These are phyloP conservation scores for Aspergillus nomiae DNA, from an alignment of 2,329 filamentous ascomycete species.

Conservation along the genomic window DNA sequence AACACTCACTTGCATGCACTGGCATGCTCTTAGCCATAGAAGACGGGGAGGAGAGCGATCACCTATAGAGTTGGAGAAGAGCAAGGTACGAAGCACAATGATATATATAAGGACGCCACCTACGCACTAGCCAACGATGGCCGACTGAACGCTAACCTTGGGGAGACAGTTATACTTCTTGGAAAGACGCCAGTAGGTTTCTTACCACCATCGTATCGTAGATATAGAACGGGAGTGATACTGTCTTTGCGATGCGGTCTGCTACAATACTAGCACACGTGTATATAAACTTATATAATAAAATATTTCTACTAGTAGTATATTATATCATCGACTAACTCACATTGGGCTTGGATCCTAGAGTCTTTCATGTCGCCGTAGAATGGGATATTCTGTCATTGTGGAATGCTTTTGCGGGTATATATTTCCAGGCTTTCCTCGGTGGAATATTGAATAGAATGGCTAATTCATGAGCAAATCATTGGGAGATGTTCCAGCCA, in stretches of 20 bases:
- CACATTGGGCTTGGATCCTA: background rate
- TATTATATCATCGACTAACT: background rate
- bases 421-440: background rate
- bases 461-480: background rate
- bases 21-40: too few species aligned
- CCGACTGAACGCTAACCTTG: too few species aligned
- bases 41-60: too few species aligned
- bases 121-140: too few species aligned
- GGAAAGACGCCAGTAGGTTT: background rate
- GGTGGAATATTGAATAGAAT: background rate
- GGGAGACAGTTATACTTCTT: background rate
- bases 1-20: too few species aligned
- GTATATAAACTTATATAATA: too few species aligned
- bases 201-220: background rate
- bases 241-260: background rate
- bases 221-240: background rate
- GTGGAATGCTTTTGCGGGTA: too few species aligned
- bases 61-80: too few species aligned
- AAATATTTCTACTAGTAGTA: too few species aligned
- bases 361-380: background rate
- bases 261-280: background rate
- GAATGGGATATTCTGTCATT: background rate
- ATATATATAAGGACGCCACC: too few species aligned
- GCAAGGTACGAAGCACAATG: too few species aligned
- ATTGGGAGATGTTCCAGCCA: background rate